Evolutionary conservation across 208 protist genomes (phyloP).

Genomic region (Porcisia deanei): DNA sequence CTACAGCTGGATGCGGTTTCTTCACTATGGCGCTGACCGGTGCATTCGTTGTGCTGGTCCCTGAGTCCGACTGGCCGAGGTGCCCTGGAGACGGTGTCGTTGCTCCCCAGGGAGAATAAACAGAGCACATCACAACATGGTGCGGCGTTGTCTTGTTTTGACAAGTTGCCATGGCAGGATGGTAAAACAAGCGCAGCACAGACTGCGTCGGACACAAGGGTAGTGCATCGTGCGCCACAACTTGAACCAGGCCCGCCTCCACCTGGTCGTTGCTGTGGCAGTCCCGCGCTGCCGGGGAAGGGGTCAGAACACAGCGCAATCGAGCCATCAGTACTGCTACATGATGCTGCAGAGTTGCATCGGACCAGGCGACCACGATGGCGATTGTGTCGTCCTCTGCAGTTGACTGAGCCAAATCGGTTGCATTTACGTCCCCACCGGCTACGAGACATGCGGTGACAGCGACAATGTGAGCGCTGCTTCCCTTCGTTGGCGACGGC

Average conservation of each 20-base stretch:
- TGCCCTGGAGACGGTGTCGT: not conserved
- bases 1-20: not conserved
- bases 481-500: constrained; percentile 21
- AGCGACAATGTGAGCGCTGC: constrained; percentile 23
- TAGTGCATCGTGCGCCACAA: constrained; percentile 36
- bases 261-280: not conserved
- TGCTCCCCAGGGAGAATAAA: constrained; percentile 11
- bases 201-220: constrained; percentile 21
- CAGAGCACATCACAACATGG: constrained; percentile 30
- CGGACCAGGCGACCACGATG: constrained; percentile 26
- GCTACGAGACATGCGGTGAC: constrained; percentile 22
- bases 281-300: not conserved
- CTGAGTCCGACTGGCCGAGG: not conserved
- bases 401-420: not conserved
- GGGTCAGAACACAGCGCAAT: constrained; percentile 10
- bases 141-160: not conserved
- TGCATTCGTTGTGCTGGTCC: not conserved
- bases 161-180: constrained; percentile 10
- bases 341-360: constrained; percentile 25
- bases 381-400: constrained; percentile 15
- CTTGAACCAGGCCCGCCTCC: constrained; percentile 17
- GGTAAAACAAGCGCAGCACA: constrained; percentile 40
- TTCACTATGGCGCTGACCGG: not conserved
- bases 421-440: not conserved
- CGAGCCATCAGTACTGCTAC: constrained; percentile 22